phyloP scores from a whole-genome alignment of 2,329 filamentous ascomycete species.

The Botryosphaeria dothidea region DNA sequence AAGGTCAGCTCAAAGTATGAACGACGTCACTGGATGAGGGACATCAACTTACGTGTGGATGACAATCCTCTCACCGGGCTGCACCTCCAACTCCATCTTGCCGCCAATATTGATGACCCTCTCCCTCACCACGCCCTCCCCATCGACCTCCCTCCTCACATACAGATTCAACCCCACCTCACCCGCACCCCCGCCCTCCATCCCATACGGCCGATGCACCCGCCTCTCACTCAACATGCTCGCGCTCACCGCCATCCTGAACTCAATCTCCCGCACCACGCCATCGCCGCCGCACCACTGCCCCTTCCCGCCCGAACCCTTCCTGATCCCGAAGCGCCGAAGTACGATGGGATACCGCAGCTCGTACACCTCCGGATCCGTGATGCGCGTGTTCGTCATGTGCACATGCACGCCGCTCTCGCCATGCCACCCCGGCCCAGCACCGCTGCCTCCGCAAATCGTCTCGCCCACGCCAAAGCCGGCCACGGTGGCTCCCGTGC shows the following conservation, averaged over 20 bases:
- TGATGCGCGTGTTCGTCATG: constrained; percentile 37
- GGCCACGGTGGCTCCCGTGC: constrained; percentile 25
- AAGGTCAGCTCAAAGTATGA: no score
- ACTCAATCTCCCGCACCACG: constrained; percentile 39
- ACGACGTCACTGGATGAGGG: background rate
- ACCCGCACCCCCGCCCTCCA: constrained; percentile 34
- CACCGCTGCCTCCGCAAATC: constrained; percentile 38
- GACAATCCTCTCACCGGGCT: constrained; percentile 31
- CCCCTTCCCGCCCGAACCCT: constrained; percentile 34
- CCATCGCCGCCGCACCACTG: constrained; percentile 31
- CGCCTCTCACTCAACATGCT: constrained; percentile 41
- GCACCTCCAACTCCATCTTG: constrained; percentile 34
- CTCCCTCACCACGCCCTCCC: constrained; percentile 23
- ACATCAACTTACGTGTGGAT: background rate
- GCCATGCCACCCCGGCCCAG: constrained; percentile 32
- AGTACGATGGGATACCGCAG: constrained; percentile 38
- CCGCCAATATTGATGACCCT: constrained; percentile 36
- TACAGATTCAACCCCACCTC: constrained; percentile 24
- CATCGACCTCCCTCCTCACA: constrained; percentile 28
- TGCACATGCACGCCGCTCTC: constrained; percentile 32
- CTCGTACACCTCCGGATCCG: constrained; percentile 39
- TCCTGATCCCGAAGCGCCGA: constrained; percentile 32
- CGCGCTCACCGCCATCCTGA: constrained; percentile 33
- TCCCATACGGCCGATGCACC: constrained; percentile 37
- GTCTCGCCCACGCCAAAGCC: constrained; percentile 37